Base-by-base conservation (phyloP, 2,329 filamentous ascomycete species). In the Mariannaea elegans region DNA sequence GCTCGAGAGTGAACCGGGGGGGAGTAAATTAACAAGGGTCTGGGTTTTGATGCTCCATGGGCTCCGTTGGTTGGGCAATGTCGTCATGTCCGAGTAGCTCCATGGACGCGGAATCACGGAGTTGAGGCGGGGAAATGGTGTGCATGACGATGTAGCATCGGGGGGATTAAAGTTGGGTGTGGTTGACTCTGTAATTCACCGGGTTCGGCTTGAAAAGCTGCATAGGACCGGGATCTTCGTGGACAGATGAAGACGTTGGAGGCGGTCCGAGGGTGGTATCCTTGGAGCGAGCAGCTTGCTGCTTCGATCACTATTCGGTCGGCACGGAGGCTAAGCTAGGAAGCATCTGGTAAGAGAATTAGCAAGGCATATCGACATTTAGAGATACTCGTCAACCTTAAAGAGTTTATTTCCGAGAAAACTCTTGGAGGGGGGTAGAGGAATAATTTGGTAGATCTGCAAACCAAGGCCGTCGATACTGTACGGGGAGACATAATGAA, bases 301-400 rank as follows among this genome's bases (percentile, higher is more conserved):
- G n/a, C 54, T 49, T 44, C 56, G 56, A 59, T 59, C 49, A 13
- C 44, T 29, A 59, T 59, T 55, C 46, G 41, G 38, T 13, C 16
- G 36, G 47, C 18, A 14, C 13, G 50, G 50, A 32, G 31, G 23
- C 36, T 44, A 23, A 44, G 18, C 13, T 14, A 41, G 24, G 24
- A 9, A 9, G 24, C 6, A 27, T 27, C 24, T 5, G 24, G 9
- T 27, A 27, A 27, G 24, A 27, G 24, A 27, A 27, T 27, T 9
- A 44, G 41, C 14, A 10, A 41, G 38, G 21, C 29, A 54, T 27
- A 41, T 36, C 49, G 27, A 24, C 24, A 27, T 5, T 27, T 9
- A 27, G 24, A 42, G 42, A 45, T 2, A 8, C 42, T 29, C 42
- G 19, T 24, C 5, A 21, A 14, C 31, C 34, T 38, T n/a, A 38